Percentiles rank a stretch among this genome's conserved stretches.
phyloP scores from a whole-genome alignment of 1,139 yeast genomes.

The Zygosaccharomyces sapae region DNA sequence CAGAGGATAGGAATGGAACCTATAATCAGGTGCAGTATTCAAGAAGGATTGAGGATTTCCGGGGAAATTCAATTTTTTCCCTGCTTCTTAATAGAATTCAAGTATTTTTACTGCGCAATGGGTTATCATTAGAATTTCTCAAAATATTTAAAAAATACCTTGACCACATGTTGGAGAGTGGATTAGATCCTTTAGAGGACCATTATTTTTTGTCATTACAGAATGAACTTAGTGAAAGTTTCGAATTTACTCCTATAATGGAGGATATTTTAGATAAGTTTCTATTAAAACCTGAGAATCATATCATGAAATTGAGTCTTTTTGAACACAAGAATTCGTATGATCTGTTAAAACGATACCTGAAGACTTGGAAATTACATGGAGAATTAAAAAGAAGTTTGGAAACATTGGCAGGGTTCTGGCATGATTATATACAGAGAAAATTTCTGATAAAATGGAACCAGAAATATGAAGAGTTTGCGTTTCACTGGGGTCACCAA shows the following conservation, averaged over 20 bases:
- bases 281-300: slow-evolving; percentile 24
- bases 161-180: slow-evolving; percentile 17
- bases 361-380: slow-evolving; percentile 20
- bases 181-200: slow-evolving; percentile 24
- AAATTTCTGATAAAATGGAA: slow-evolving; percentile 20
- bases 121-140: slow-evolving; percentile 27
- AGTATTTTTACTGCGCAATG: slow-evolving; percentile 25
- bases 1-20: neutral
- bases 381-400: slow-evolving; percentile 14
- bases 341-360: slow-evolving; percentile 9
- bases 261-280: slow-evolving; percentile 24
- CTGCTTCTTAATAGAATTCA: slow-evolving; percentile 24
- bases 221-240: slow-evolving; percentile 23
- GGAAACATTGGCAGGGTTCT: slow-evolving; percentile 14
- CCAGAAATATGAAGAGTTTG: slow-evolving; percentile 10
- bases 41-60: neutral
- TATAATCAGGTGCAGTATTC: neutral
- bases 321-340: slow-evolving; percentile 17
- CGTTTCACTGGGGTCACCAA: slow-evolving; percentile 13
- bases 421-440: slow-evolving; percentile 18
- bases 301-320: slow-evolving; percentile 23
- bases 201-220: slow-evolving; percentile 20
- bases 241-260: slow-evolving; percentile 18
- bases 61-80: slow-evolving; percentile 12
- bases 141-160: slow-evolving; percentile 25